These are phyloP conservation scores for Dispira simplex DNA, from an alignment of 192 early-diverging fungal species.

Conservation along the genomic window DNA sequence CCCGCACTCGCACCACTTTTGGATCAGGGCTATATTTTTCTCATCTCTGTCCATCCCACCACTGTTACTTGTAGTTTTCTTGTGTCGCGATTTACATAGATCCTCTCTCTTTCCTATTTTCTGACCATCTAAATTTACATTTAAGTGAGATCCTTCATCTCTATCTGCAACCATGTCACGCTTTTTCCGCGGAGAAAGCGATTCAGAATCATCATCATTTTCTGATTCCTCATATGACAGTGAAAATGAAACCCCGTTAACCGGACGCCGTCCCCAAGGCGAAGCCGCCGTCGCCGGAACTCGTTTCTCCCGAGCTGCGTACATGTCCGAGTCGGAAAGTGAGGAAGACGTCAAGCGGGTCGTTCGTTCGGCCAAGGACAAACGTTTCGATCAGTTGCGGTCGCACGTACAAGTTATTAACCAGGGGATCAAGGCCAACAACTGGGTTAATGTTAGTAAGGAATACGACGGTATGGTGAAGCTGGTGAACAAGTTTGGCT, in stretches of 20 bases:
- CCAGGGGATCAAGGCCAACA: conserved; percentile 60
- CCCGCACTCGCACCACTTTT: too few species aligned
- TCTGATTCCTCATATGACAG: conserved; percentile 43
- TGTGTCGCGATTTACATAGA: too few species aligned
- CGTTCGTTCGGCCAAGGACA: conserved; percentile 59
- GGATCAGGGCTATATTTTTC: too few species aligned
- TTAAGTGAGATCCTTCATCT: not conserved
- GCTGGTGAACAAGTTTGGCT: conserved; percentile 8
- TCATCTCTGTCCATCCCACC: too few species aligned
- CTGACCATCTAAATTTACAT: too few species aligned
- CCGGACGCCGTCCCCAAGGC: conserved; percentile 25
- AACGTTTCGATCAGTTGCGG: conserved; percentile 65
- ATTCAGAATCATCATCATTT: conserved; percentile 43
- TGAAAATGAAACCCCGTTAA: conserved; percentile 28
- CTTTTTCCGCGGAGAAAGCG: conserved; percentile 63
- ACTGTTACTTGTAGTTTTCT: too few species aligned
- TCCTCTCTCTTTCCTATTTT: too few species aligned
- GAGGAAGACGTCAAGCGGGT: conserved; percentile 60
- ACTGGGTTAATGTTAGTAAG: conserved; percentile 65
- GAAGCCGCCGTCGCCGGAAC: conserved; percentile 19
- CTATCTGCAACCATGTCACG: conserved; percentile 47
- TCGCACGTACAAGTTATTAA: conserved; percentile 37
- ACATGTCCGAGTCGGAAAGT: conserved; percentile 38
- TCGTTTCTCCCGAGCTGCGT: conserved; percentile 22
- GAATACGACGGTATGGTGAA: conserved; percentile 15